Percentiles rank a stretch among this genome's conserved stretches.
phyloP scores from a whole-genome alignment of 192 early-diverging fungal species.

The Coemansia sp. region DNA sequence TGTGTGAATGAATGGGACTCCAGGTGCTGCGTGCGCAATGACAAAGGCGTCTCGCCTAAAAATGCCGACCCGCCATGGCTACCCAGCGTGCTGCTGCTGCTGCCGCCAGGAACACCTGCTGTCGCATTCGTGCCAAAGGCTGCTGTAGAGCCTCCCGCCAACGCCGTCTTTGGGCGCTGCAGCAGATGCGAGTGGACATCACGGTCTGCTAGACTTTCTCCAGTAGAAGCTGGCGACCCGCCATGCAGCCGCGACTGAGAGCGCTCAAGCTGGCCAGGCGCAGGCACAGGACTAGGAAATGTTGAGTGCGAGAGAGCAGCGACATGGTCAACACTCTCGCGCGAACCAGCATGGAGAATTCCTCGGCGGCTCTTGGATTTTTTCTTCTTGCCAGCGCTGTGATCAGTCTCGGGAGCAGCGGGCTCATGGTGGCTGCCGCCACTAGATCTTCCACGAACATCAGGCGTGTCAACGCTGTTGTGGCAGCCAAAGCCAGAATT shows the following conservation, averaged over 20 bases:
- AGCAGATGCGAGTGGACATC: slow-evolving; percentile 13
- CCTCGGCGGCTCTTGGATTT: slow-evolving; percentile 33
- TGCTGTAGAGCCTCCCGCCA: slow-evolving; percentile 13
- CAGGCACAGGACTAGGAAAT: slow-evolving; percentile 45
- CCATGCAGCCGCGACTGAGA: slow-evolving; percentile 25
- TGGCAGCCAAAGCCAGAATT: slow-evolving; percentile 11
- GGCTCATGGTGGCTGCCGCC: slow-evolving; percentile 2
- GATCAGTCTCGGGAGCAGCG: too few species aligned
- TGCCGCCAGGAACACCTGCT: slow-evolving; percentile 15
- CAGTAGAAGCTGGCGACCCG: slow-evolving; percentile 5
- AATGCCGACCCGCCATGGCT: slow-evolving; percentile 5
- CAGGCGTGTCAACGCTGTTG: slow-evolving; percentile 11
- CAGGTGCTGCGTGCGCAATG: slow-evolving; percentile 10
- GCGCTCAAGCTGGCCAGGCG: slow-evolving; percentile 27
- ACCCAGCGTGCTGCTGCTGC: slow-evolving; percentile 12
- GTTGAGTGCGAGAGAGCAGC: slow-evolving; percentile 51
- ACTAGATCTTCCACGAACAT: slow-evolving; percentile 10
- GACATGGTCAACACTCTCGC: slow-evolving; percentile 49
- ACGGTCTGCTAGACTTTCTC: slow-evolving; percentile 3
- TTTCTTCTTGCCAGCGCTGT: slow-evolving; percentile 11
- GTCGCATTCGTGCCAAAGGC: slow-evolving; percentile 1
- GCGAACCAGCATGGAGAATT: slow-evolving; percentile 29
- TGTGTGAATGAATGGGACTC: background rate
- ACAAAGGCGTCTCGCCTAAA: slow-evolving; percentile 1
- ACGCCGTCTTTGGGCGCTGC: slow-evolving; percentile 46